These are phyloP conservation scores for Coemansia sp. DNA, from an alignment of 192 early-diverging fungal genomes.

Conservation along the genomic window DNA sequence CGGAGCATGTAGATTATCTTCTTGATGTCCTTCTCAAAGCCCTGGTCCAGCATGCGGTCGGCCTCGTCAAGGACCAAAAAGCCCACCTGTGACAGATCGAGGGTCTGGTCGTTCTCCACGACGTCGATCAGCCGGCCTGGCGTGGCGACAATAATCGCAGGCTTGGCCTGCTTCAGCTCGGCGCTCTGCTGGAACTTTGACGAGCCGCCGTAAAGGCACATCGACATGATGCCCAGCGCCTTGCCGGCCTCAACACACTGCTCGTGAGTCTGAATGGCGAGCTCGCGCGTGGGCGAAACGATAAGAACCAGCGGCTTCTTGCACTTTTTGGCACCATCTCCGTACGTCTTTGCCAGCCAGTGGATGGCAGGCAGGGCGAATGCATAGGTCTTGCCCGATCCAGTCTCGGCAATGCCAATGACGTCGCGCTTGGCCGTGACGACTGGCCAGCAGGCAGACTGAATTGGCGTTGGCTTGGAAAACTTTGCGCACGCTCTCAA, in stretches of 20 bases:
- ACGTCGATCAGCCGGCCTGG: slow-evolving; percentile 95
- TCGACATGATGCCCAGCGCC: slow-evolving; percentile 59
- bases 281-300: slow-evolving; percentile 92
- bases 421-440: slow-evolving; percentile 77
- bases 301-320: slow-evolving; percentile 77
- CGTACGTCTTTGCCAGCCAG: slow-evolving; percentile 72
- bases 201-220: slow-evolving; percentile 90
- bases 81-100: slow-evolving; percentile 74
- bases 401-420: slow-evolving; percentile 96
- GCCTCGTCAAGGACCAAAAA: slow-evolving; percentile 96
- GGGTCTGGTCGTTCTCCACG: slow-evolving; percentile 69
- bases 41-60: slow-evolving; percentile 95
- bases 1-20: slow-evolving; percentile 74
- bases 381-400: slow-evolving; percentile 91
- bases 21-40: slow-evolving; percentile 88
- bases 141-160: slow-evolving; percentile 82
- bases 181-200: slow-evolving; percentile 72
- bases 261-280: slow-evolving; percentile 92
- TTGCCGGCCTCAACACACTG: slow-evolving; percentile 74
- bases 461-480: slow-evolving; percentile 86
- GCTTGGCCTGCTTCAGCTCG: slow-evolving; percentile 49
- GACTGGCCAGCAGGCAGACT: slow-evolving; percentile 91
- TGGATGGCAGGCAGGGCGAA: slow-evolving; percentile 89
- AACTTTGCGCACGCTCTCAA: slow-evolving; percentile 66
- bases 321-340: slow-evolving; percentile 59